These are phyloP conservation scores for Solanum microdontum DNA, from an alignment of 257 asterid genomes.

Conservation along the genomic window DNA sequence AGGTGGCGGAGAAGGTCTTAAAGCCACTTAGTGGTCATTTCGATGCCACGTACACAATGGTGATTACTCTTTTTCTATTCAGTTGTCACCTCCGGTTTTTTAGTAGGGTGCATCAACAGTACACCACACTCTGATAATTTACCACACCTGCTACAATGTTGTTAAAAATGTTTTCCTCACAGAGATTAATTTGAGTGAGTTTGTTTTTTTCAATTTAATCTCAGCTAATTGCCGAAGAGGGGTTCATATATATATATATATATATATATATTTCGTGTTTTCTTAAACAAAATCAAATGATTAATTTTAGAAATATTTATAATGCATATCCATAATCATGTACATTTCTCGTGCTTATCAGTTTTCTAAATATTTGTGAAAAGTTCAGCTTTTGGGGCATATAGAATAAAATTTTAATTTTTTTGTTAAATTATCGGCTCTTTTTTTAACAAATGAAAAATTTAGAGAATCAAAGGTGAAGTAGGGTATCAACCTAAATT, in stretches of 20 bases:
- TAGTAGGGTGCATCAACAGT: background rate
- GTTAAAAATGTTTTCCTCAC: background rate
- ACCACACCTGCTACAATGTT: background rate
- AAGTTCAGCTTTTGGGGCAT: background rate
- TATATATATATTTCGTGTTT: no score
- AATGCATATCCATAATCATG: background rate
- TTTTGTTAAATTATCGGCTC: background rate
- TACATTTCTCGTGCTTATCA: background rate
- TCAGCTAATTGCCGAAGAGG: background rate
- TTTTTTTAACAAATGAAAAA: background rate
- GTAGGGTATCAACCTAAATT: background rate
- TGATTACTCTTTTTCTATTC: background rate
- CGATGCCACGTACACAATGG: background rate
- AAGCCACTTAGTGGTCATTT: background rate
- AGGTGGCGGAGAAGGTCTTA: background rate
- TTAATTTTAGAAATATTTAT: no score
- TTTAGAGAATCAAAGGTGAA: background rate
- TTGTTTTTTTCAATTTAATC: background rate
- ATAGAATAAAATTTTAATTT: no score
- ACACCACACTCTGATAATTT: background rate
- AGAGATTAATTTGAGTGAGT: background rate
- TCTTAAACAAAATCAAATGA: no score
- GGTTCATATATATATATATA: no score
- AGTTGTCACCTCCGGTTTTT: background rate
- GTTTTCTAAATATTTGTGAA: background rate